A percentile compares a stretch with the other conserved stretches of the same genome.
These are phyloP conservation scores for Trichoderma koningii DNA, from an alignment of 2,329 filamentous ascomycete genomes.

Conservation along the genomic window DNA sequence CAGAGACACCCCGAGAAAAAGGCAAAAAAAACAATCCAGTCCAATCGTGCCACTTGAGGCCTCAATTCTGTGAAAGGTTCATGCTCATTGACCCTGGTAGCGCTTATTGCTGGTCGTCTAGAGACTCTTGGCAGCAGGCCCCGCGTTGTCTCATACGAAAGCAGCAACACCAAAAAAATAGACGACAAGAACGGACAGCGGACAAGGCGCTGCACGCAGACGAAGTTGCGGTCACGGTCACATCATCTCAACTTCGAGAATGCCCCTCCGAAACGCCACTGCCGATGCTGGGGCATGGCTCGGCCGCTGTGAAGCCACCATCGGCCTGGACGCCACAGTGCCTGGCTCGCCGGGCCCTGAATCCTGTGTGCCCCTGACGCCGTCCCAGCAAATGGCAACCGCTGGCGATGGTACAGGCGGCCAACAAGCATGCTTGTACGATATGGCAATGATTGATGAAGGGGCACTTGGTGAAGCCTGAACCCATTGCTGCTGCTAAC, in stretches of 20 bases:
- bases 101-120: constrained; percentile 7
- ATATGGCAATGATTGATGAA: constrained; percentile 17
- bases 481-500: constrained; percentile 17
- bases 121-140: not conserved
- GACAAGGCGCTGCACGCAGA: not conserved
- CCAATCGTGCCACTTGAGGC: constrained; percentile 17
- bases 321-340: constrained; percentile 19
- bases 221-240: not conserved
- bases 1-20: constrained; percentile 6
- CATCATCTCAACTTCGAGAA: constrained; percentile 2
- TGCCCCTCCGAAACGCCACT: constrained; percentile 13
- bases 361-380: constrained; percentile 22
- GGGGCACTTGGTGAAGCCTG: constrained; percentile 19
- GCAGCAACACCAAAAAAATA: not conserved
- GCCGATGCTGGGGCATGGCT: constrained; percentile 21
- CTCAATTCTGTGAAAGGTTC: not conserved
- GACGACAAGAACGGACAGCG: not conserved
- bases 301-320: constrained; percentile 23
- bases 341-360: constrained; percentile 20
- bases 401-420: constrained; percentile 10
- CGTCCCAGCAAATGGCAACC: constrained; percentile 10
- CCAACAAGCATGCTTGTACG: constrained; percentile 8
- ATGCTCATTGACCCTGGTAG: not conserved
- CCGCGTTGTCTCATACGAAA: constrained; percentile 14
- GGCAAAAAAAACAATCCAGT: not conserved